Evolutionary conservation across 23 red algal genomes (phyloP).

Genomic region (Gracilaria gracilis): DNA sequence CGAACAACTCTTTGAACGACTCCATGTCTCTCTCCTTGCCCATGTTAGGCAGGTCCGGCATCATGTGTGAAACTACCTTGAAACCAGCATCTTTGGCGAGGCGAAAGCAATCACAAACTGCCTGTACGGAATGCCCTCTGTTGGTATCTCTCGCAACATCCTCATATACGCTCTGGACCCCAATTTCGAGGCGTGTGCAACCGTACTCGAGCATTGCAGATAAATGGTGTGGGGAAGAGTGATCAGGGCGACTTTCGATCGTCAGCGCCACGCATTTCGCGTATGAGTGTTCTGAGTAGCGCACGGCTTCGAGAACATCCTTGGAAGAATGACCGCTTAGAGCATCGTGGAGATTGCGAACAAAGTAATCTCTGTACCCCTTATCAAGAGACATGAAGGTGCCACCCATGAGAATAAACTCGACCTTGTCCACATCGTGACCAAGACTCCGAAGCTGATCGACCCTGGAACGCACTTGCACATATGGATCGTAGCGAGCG

Average conservation of each 20-base stretch:
- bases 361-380: slow-evolving; percentile 96
- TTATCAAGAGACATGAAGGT: slow-evolving; percentile 96
- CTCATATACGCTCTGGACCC: slow-evolving; percentile 99
- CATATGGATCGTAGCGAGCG: slow-evolving; percentile 96
- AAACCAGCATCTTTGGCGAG: slow-evolving; percentile 98
- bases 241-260: slow-evolving; percentile 99
- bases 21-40: slow-evolving; percentile 96
- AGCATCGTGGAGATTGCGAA: slow-evolving; percentile 98
- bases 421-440: slow-evolving; percentile 97
- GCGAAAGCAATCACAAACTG: slow-evolving; percentile 94
- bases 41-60: slow-evolving; percentile 99
- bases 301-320: slow-evolving; percentile 90
- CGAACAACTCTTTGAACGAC: slow-evolving; percentile 97
- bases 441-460: slow-evolving; percentile 91
- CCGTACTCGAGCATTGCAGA: slow-evolving; percentile 97
- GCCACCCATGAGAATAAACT: slow-evolving; percentile 99
- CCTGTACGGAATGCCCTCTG: slow-evolving; percentile 95
- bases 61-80: slow-evolving; percentile 98
- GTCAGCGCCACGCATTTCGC: slow-evolving; percentile 94
- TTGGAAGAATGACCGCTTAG: slow-evolving; percentile 87
- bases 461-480: slow-evolving; percentile 94
- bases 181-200: slow-evolving; percentile 97
- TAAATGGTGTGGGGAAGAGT: slow-evolving; percentile 90
- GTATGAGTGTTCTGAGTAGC: slow-evolving; percentile 79
- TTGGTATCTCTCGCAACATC: slow-evolving; percentile 97